These are phyloP conservation scores for Jacaranda copaia DNA, from an alignment of 257 asterid genomes.

Conservation along the genomic window DNA sequence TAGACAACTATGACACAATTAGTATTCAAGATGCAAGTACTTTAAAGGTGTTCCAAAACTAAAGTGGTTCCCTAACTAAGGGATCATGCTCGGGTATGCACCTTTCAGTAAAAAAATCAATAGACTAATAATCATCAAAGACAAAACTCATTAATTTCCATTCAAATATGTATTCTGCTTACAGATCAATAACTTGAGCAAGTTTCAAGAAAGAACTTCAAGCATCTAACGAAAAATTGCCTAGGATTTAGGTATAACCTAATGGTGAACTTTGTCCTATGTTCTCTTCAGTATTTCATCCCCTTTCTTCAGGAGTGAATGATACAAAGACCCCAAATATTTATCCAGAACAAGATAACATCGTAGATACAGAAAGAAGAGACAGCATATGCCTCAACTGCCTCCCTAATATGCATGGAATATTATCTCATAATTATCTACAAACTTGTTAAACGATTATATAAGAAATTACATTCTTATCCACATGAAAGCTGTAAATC, in stretches of 20 bases:
- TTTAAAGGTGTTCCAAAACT: not conserved
- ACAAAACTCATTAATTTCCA: not conserved
- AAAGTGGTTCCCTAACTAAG: not conserved
- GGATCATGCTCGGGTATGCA: not conserved
- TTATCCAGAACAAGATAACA: constrained; percentile 7
- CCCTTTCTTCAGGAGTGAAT: constrained; percentile 1
- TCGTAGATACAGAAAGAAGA: not conserved
- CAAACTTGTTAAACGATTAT: constrained; percentile 1
- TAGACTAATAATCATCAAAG: not conserved
- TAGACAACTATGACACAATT: not conserved
- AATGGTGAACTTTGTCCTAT: not conserved
- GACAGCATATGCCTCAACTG: not conserved
- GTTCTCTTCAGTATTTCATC: not conserved
- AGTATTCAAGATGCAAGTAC: not conserved
- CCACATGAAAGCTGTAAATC: constrained; percentile 63
- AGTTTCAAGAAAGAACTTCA: not conserved
- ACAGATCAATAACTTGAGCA: not conserved
- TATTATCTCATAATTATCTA: not conserved
- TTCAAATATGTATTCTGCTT: not conserved
- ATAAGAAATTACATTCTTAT: constrained; percentile 64
- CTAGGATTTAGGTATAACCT: not conserved
- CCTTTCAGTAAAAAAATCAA: not conserved
- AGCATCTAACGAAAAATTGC: not conserved
- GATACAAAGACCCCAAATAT: constrained; percentile 1
- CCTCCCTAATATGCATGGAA: not conserved